Base-by-base conservation (phyloP, 768 basidiomycete species). In the Royoungia palumana region DNA sequence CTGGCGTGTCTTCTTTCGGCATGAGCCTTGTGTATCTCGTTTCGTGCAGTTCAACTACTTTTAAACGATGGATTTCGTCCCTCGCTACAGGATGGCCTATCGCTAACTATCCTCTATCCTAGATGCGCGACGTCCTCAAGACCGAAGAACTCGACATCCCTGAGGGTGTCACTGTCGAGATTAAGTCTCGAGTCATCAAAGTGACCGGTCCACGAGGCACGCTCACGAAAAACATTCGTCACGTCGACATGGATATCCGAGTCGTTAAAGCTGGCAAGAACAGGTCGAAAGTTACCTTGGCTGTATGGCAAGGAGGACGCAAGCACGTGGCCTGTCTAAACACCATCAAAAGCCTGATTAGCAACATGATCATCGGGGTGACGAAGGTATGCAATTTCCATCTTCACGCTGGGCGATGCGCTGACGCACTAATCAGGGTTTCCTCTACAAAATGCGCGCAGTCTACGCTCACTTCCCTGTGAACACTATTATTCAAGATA, bases 391-490 rank as follows among this genome's bases (percentile, higher is more conserved):
- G 72, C 35, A 0, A 34, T 35, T 4, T 17, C 2, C 12, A 8
- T 25, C 16, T 30, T 32, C 16, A 11, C 14, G 13, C 38, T 34
- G 49, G 40, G 49, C 38, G 44, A 36, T n/a, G 39, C 6, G 11
- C 20, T 57, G 30, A 60, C 28, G 12, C 14, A 11, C 21, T 13
- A 39, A 45, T 36, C 59, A 94, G 94, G 96, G 96, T 54, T 99
- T 98, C 85, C 83, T 85, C 62, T 99, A 99, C 83, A 99, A 98
- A 87, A 97, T 99, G 95, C 91, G 94, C 61, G 81, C 93, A 22
- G 96, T 99, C 44, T 99, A 98, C 67, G 96, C 96, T 61, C 96
- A 99, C 78, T 99, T 99, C 79, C 96, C 96, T 53, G 96, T 99
- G 80, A 99, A 99, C 78, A 87, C 87, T 69, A 95, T 96, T 69